phyloP scores from a whole-genome alignment of 768 basidiomycete genomes.

The Gymnopilus junonius region DNA sequence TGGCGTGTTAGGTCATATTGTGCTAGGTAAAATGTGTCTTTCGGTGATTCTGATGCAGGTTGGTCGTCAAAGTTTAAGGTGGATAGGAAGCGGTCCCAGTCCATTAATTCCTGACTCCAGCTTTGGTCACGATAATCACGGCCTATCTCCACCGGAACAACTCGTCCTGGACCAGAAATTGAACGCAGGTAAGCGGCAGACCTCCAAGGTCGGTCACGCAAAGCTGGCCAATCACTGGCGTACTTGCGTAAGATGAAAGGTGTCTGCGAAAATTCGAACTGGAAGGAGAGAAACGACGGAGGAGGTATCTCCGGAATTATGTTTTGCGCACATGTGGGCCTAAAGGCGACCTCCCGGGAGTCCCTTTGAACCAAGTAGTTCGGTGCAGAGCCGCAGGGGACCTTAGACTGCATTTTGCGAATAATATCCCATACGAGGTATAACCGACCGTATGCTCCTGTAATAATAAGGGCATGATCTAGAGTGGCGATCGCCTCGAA shows the following conservation, averaged over 20 bases:
- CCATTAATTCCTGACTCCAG: conserved; percentile 84
- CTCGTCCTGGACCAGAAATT: conserved; percentile 76
- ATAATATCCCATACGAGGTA: conserved; percentile 72
- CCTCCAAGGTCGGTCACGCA: conserved; percentile 70
- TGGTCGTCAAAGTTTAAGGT: conserved; percentile 42
- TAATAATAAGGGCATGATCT: conserved; percentile 83
- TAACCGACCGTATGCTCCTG: conserved; percentile 69
- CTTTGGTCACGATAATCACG: conserved; percentile 75
- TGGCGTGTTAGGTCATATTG: conserved; percentile 88
- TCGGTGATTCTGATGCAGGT: conserved; percentile 12
- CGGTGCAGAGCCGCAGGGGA: not conserved
- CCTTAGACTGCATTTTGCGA: conserved; percentile 50
- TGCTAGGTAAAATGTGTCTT: conserved; percentile 75
- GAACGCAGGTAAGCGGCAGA: conserved; percentile 70
- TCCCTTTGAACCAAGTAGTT: not conserved
- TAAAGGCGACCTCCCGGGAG: conserved; percentile 12
- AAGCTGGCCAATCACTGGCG: conserved; percentile 78
- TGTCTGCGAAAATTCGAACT: conserved; percentile 37
- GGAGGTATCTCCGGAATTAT: conserved; percentile 48
- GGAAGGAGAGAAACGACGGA: conserved; percentile 65
- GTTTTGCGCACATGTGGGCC: conserved; percentile 19
- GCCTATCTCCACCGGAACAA: conserved; percentile 92
- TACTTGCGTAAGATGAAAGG: conserved; percentile 81
- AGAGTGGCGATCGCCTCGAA: conserved; percentile 57
- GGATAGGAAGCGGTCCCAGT: conserved; percentile 77